A percentile compares a stretch with the other conserved stretches of the same genome.
Evolutionary conservation across 805 yeast genomes (phyloP).

Genomic region (Schwanniomyces sp.): DNA sequence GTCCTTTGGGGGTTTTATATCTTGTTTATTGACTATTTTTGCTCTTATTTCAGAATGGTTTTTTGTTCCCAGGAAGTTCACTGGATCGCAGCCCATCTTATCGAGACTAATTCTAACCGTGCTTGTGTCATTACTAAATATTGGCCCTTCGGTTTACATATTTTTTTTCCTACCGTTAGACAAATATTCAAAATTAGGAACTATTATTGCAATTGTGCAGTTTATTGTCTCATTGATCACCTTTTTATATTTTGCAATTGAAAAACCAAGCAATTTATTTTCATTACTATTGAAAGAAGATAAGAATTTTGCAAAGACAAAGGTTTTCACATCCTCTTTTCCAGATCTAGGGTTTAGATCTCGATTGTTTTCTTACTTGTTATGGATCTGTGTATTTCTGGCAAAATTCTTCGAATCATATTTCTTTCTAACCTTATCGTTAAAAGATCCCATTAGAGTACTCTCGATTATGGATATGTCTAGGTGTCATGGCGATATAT

Average conservation of each 20-base stretch:
- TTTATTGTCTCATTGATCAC: slow-evolving; percentile 27
- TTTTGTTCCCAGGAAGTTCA: slow-evolving; percentile 26
- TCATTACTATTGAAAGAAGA: slow-evolving; percentile 3
- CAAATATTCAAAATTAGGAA: slow-evolving; percentile 21
- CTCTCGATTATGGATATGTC: slow-evolving; percentile 25
- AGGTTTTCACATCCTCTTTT: slow-evolving; percentile 21
- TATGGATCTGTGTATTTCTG: slow-evolving; percentile 32
- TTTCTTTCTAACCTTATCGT: slow-evolving; percentile 33
- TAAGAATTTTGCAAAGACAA: slow-evolving; percentile 7
- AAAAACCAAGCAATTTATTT: slow-evolving; percentile 24
- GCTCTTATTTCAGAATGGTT: slow-evolving; percentile 24
- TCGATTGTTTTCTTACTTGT: slow-evolving; percentile 19
- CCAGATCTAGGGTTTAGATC: slow-evolving; percentile 22
- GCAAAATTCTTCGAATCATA: slow-evolving; percentile 38
- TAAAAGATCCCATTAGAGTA: slow-evolving; percentile 33
- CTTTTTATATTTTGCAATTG: slow-evolving; percentile 26
- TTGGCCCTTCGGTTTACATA: slow-evolving; percentile 29
- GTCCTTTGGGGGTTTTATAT: slow-evolving; percentile 46
- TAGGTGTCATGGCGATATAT: slow-evolving; percentile 26
- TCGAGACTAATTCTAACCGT: slow-evolving; percentile 13
- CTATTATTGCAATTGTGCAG: slow-evolving; percentile 22
- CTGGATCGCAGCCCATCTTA: slow-evolving; percentile 16
- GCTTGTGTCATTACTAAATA: slow-evolving; percentile 17
- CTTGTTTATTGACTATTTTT: slow-evolving; percentile 27
- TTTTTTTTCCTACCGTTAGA: slow-evolving; percentile 23